A percentile compares a stretch with the other conserved stretches of the same genome.
phyloP scores from a whole-genome alignment of 2,329 filamentous ascomycete genomes.

The Ilyonectria destructans region DNA sequence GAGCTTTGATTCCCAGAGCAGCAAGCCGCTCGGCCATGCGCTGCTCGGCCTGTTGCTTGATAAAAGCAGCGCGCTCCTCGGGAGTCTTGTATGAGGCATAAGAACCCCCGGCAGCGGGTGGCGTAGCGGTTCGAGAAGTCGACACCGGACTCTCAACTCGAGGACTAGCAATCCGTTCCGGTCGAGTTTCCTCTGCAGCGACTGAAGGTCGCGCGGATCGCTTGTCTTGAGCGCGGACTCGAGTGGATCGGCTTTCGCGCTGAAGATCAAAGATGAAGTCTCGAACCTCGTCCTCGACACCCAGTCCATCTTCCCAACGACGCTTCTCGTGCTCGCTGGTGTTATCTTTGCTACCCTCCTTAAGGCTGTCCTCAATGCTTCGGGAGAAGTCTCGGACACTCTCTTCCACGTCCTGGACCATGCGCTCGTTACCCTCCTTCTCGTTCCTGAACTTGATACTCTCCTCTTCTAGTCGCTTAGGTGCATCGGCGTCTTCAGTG shows the following conservation, averaged over 20 bases:
- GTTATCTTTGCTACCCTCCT: slow-evolving; percentile 83
- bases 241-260: slow-evolving; percentile 84
- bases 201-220: slow-evolving; percentile 61
- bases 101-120: slow-evolving; percentile 70
- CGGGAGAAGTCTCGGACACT: slow-evolving; percentile 91
- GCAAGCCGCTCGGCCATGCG: slow-evolving; percentile 97
- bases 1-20: slow-evolving; percentile 90
- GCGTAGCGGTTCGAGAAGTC: slow-evolving; percentile 66
- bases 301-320: slow-evolving; percentile 95
- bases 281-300: slow-evolving; percentile 95
- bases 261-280: slow-evolving; percentile 99
- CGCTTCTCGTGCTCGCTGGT: slow-evolving; percentile 91
- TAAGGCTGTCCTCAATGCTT: slow-evolving; percentile 89
- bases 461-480: slow-evolving; percentile 91
- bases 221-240: slow-evolving; percentile 75
- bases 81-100: slow-evolving; percentile 91
- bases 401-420: slow-evolving; percentile 97
- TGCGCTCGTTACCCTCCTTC: slow-evolving; percentile 91
- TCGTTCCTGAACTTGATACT: slow-evolving; percentile 86
- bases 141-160: slow-evolving; percentile 69
- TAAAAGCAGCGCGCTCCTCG: slow-evolving; percentile 94
- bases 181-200: slow-evolving; percentile 61
- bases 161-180: slow-evolving; percentile 58
- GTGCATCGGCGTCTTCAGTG: slow-evolving; percentile 83
- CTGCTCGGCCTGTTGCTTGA: slow-evolving; percentile 96